These are phyloP conservation scores for Fragaria iinumae DNA, from an alignment of 306 rosid species.

Conservation along the genomic window DNA sequence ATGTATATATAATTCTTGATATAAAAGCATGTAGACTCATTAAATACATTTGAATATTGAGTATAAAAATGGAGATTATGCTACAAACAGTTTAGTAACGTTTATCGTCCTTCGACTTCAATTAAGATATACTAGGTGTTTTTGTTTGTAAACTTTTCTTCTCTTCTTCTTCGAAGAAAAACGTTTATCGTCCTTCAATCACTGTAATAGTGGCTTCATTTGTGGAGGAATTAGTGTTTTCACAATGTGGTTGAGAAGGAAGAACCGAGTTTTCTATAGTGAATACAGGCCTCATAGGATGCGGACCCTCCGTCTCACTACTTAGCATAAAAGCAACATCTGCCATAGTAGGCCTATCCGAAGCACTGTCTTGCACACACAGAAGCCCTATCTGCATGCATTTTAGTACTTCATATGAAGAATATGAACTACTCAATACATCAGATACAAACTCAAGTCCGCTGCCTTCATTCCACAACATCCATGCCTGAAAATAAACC, in stretches of 20 bases:
- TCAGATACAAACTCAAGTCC: slow-evolving; percentile 14
- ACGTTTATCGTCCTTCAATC: slow-evolving; percentile 11
- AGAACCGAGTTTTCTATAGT: background rate
- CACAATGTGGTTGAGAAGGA: background rate
- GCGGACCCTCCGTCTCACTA: slow-evolving; percentile 13
- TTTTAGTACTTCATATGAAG: background rate
- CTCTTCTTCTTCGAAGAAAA: too few relatives aligned
- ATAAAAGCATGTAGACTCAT: too few relatives aligned
- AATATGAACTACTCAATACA: background rate
- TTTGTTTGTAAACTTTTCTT: too few relatives aligned
- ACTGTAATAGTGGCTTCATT: slow-evolving; percentile 18
- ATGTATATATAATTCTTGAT: too few relatives aligned
- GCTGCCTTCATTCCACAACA: slow-evolving; percentile 11
- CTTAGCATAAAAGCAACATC: slow-evolving; percentile 15
- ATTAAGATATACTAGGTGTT: too few relatives aligned
- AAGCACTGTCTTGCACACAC: slow-evolving; percentile 23
- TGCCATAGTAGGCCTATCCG: slow-evolving; percentile 28
- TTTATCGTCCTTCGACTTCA: too few relatives aligned
- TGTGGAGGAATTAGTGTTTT: background rate
- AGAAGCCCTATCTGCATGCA: slow-evolving; percentile 24
- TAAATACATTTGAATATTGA: too few relatives aligned
- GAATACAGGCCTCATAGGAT: slow-evolving; percentile 22
- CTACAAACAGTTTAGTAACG: too few relatives aligned
- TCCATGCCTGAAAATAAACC: slow-evolving; percentile 4
- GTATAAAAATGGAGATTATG: too few relatives aligned